Conservation (phyloP, 768 basidiomycete species). For the Agrocybe chaxingu region DNA sequence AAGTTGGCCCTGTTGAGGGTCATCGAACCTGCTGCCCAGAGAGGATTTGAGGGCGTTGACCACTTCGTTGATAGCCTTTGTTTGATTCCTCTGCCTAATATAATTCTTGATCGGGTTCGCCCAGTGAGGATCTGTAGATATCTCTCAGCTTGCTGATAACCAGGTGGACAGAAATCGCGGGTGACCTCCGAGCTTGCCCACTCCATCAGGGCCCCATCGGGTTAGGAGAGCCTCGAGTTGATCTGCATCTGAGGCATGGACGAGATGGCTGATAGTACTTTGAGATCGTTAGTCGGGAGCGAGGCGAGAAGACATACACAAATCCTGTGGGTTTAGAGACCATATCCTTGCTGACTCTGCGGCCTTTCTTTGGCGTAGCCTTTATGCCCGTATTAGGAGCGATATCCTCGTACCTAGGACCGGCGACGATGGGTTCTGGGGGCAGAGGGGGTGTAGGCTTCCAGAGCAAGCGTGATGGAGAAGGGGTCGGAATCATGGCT, state of each 20-base stretch:
- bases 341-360: conserved; percentile 84
- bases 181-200: conserved; percentile 86
- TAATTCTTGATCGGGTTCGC: conserved; percentile 83
- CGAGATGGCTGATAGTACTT: conserved; percentile 62
- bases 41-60: conserved; percentile 67
- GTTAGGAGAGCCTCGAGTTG: conserved; percentile 84
- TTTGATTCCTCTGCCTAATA: conserved; percentile 64
- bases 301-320: conserved; percentile 54
- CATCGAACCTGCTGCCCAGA: conserved; percentile 37
- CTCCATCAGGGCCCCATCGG: conserved; percentile 85
- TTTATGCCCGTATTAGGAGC: conserved; percentile 26
- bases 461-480: conserved; percentile 65
- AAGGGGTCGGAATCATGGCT: conserved; percentile 71
- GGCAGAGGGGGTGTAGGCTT: conserved; percentile 34
- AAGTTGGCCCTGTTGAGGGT: conserved; percentile 48
- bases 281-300: conserved; percentile 18
- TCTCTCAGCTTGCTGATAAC: conserved; percentile 18
- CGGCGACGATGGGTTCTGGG: conserved; percentile 51
- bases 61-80: conserved; percentile 73
- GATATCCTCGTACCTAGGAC: conserved; percentile 69
- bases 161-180: conserved; percentile 12
- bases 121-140: conserved; percentile 76
- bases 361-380: conserved; percentile 48
- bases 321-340: conserved; percentile 81
- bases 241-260: conserved; percentile 89